Percentiles rank a stretch among this genome's conserved stretches.
phyloP scores from a whole-genome alignment of 2,329 filamentous ascomycete genomes.

The Colletotrichum lupini region DNA sequence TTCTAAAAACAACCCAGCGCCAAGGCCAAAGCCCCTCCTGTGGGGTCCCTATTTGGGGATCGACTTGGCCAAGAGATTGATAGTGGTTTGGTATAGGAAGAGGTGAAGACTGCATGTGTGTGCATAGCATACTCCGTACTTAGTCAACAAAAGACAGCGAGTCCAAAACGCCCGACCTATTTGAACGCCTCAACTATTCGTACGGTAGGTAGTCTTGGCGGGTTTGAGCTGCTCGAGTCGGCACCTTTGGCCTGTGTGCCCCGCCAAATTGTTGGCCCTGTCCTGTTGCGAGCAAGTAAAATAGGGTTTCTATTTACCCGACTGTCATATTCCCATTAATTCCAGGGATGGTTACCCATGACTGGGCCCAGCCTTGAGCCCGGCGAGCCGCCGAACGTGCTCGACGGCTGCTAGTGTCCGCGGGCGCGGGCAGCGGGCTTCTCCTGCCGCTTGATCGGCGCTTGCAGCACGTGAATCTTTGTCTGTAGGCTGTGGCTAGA shows the following conservation, averaged over 20 bases:
- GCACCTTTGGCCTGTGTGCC: background rate
- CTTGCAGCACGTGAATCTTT: constrained; percentile 21
- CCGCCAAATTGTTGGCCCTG: constrained; percentile 4
- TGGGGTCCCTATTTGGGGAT: background rate
- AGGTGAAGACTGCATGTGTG: background rate
- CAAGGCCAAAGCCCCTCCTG: background rate
- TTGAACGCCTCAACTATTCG: background rate
- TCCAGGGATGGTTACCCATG: constrained; percentile 1
- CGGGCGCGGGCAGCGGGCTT: constrained; percentile 9
- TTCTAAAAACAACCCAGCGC: constrained; percentile 24
- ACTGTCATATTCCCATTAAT: background rate
- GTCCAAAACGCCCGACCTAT: background rate
- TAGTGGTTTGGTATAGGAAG: background rate
- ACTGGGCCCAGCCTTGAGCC: background rate
- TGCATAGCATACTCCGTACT: background rate
- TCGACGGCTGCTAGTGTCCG: constrained; percentile 13
- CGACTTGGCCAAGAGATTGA: constrained; percentile 19
- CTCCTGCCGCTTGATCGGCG: constrained; percentile 16
- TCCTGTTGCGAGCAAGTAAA: constrained; percentile 11
- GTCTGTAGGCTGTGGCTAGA: constrained; percentile 20
- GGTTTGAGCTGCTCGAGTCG: constrained; percentile 29
- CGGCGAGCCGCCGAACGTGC: constrained; percentile 15
- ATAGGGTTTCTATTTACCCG: background rate
- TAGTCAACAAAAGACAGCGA: background rate
- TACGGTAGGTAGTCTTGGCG: constrained; percentile 11